These are phyloP conservation scores for Eimeria tenella DNA, from an alignment of 169 alveolate genomes.

Conservation along the genomic window DNA sequence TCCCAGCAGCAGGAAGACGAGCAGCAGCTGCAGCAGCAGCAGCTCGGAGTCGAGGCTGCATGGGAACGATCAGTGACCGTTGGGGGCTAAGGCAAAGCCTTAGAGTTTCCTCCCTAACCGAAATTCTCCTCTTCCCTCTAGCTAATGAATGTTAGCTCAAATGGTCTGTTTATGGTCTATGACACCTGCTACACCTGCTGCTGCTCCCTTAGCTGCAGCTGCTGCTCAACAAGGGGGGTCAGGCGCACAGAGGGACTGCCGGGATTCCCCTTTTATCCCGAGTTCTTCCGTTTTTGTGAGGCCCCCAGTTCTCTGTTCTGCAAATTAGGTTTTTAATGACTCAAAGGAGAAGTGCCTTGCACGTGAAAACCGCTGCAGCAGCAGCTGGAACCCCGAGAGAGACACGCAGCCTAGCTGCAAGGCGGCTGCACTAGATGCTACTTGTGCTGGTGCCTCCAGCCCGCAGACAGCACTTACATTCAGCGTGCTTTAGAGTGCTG, in stretches of 20 bases:
- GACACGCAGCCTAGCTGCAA: background rate
- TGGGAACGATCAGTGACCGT: background rate
- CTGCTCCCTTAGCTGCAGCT: background rate
- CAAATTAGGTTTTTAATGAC: too few relatives aligned
- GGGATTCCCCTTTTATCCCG: slow-evolving; percentile 1
- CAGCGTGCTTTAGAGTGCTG: background rate
- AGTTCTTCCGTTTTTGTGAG: background rate
- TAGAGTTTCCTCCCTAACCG: too few relatives aligned
- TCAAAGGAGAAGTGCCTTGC: too few relatives aligned
- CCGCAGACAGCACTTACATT: background rate
- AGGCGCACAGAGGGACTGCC: background rate
- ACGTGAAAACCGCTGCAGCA: background rate
- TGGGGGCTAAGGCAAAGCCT: background rate
- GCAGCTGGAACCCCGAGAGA: slow-evolving; percentile 31
- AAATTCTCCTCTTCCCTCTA: too few relatives aligned
- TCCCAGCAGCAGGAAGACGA: slow-evolving; percentile 6
- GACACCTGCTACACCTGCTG: background rate
- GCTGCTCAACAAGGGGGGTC: slow-evolving; percentile 25
- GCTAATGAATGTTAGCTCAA: too few relatives aligned
- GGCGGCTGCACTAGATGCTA: background rate
- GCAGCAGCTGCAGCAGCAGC: slow-evolving; percentile 43
- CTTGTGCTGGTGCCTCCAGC: background rate
- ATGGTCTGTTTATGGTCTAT: background rate
- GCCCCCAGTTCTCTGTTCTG: too few relatives aligned
- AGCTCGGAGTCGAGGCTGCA: slow-evolving; percentile 41